Evolutionary conservation across 768 basidiomycete species (phyloP).

Genomic region (Russula vinacea): DNA sequence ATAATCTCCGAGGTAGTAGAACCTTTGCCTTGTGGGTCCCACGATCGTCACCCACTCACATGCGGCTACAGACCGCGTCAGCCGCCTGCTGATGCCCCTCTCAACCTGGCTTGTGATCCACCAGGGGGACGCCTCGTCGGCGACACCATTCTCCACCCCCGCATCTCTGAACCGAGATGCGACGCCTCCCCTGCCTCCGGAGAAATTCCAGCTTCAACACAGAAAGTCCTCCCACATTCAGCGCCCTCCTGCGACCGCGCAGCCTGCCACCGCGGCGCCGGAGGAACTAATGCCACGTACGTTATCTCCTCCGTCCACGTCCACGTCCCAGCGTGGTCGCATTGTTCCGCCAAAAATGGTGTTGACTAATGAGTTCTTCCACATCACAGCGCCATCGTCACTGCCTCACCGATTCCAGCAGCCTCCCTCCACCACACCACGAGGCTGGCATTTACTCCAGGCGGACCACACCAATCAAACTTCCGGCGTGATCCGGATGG

Average conservation of each 20-base stretch:
- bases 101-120: conserved; percentile 29
- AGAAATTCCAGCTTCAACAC: not conserved
- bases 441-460: conserved; percentile 20
- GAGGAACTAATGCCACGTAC: conserved; percentile 30
- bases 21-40: conserved; percentile 6
- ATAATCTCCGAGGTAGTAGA: conserved; percentile 27
- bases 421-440: conserved; percentile 23
- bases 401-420: conserved; percentile 27
- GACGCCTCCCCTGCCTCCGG: conserved; percentile 6
- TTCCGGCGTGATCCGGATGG: conserved; percentile 20
- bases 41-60: conserved; percentile 9
- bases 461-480: conserved; percentile 11
- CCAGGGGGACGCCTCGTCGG: conserved; percentile 13
- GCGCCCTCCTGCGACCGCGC: not conserved
- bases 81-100: conserved; percentile 27
- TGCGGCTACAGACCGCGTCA: conserved; percentile 23
- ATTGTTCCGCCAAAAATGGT: not conserved
- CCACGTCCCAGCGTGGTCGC: not conserved
- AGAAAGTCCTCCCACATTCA: not conserved
- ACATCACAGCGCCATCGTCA: conserved; percentile 26
- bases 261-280: conserved; percentile 16
- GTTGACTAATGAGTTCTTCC: conserved; percentile 10
- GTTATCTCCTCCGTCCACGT: conserved; percentile 7
- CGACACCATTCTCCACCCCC: conserved; percentile 8
- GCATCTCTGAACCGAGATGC: conserved; percentile 4